Conservation (phyloP, 768 basidiomycete species). For the Auricularia cornea region DNA sequence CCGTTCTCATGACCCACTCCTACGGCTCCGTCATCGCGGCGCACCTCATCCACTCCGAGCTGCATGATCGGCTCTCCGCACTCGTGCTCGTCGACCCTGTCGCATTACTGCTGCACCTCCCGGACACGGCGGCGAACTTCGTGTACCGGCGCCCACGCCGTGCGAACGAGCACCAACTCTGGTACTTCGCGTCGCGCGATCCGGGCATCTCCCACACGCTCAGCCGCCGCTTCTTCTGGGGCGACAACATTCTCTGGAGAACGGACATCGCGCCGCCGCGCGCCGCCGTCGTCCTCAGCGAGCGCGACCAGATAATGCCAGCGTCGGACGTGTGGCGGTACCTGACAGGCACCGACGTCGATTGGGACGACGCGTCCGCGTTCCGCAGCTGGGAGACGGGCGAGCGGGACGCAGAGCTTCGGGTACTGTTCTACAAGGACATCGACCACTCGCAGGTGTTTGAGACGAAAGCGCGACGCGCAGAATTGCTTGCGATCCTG, state of each 20-base stretch:
- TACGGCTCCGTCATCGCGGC: conserved; percentile 53
- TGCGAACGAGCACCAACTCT: conserved; percentile 59
- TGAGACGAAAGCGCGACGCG: conserved; percentile 10
- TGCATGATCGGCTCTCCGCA: conserved; percentile 5
- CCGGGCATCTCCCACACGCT: conserved; percentile 53
- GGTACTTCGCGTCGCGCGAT: conserved; percentile 61
- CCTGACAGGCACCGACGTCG: conserved; percentile 22
- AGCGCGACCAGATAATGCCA: conserved; percentile 37
- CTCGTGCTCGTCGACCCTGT: conserved; percentile 56
- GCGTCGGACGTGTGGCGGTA: conserved; percentile 30
- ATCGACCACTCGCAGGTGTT: conserved; percentile 38
- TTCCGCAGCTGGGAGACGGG: background rate
- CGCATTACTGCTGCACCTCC: conserved; percentile 53
- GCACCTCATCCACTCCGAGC: conserved; percentile 39
- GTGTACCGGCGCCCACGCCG: conserved; percentile 45
- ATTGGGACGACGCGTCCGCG: background rate
- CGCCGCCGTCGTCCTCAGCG: conserved; percentile 31
- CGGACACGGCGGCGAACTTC: conserved; percentile 53
- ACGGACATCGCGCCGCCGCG: conserved; percentile 36
- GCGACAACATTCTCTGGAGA: conserved; percentile 50
- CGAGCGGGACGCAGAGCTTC: conserved; percentile 23
- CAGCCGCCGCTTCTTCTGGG: conserved; percentile 58
- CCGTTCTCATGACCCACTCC: conserved; percentile 49
- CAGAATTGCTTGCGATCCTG: background rate
- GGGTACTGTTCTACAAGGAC: conserved; percentile 31